Evolutionary conservation across 2,329 filamentous ascomycete genomes (phyloP), one percentile per base, ranked within the genome.

Genomic region (Hypoxylon sp.): DNA sequence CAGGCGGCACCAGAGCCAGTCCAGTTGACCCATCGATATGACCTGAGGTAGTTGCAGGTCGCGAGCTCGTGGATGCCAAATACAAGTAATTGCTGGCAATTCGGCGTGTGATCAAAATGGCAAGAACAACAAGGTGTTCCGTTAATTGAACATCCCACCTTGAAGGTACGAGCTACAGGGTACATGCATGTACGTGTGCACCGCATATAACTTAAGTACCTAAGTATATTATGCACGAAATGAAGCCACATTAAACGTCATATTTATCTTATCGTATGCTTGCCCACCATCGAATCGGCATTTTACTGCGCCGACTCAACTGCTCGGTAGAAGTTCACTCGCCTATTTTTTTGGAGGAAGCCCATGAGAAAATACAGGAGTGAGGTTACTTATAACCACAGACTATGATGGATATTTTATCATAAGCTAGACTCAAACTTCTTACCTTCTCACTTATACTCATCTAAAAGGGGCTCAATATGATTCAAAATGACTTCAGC

Each of bases 11-110:
- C 47, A 36, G 43, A 52, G 42, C 21, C 43, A 54, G 56, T 37
- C 51, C 55, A 57, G 53, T 53, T 57, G 51, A 60, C 59, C 59
- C 59, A 62, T 62, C 44, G 57, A 60, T 50, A 41, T 56, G 45
- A 51, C 43, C 43, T 50, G 35, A 48, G 43, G 38, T 48, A 17
- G 11, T 36, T 43, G 32, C 44, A 20, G 15, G 23, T 45, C 8
- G 36, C 32, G n/a, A n/a, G 41, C 40, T 54, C 45, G 46, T 44
- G 42, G 27, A 43, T 47, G n/a, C n/a, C n/a, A n/a, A n/a, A n/a
- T n/a, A n/a, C n/a, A n/a, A 36, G 9, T 23, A 19, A 30, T 21
- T 19, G 16, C 12, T 42, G 19, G 44, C 21, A 48, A 26, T n/a
- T 21, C 12, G 30, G 51, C 51, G 40, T 55, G 55, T 51, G 51